Base-by-base conservation (phyloP, 2,329 filamentous ascomycete species). In the Hypoxylon sp. region DNA sequence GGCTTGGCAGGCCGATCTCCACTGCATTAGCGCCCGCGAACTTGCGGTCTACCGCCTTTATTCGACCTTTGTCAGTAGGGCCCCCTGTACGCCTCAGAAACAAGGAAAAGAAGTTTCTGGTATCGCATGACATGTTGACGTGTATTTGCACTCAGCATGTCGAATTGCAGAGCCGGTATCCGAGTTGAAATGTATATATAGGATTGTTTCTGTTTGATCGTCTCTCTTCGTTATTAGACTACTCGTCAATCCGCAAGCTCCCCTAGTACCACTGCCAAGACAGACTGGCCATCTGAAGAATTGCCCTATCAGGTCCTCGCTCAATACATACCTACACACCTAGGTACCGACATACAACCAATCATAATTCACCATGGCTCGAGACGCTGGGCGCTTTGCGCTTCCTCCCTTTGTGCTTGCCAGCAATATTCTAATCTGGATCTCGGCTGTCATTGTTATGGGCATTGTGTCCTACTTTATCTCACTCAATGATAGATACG, bases 371-470 rank as follows among this genome's bases (percentile, higher is more conserved):
- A 60, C 32, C 27, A 71, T 71, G 69, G 69, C 67, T 61, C 69
- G 67, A 59, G 48, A 54, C 5, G 27, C 32, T 32, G 42, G 58
- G 55, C 71, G 64, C 35, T 48, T 53, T 27, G 57, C 73, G 64
- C 68, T 76, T 10, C 68, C 75, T 44, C 72, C 74, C 48, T 72
- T 78, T 61, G 62, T 77, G 32, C 68, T 77, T 13, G 58, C 70
- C 59, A 75, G 69, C 68, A 77, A 76, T 65, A 65, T 55, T 15
- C 27, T 79, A 8, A 68, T 78, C 47, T 79, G 77, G 77, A 71
- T 77, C 54, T 79, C 77, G 27, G 71, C 77, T 37, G 77, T 79
- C 17, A 79, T 79, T 60, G 76, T 79, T 5, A 76, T 79, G 74
- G 78, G 77, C 53, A 79, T 79, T 55, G 50, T 77, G 1, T 75